Conservation (phyloP, 1,139 yeast species). For the Protomyces macrosporus region DNA sequence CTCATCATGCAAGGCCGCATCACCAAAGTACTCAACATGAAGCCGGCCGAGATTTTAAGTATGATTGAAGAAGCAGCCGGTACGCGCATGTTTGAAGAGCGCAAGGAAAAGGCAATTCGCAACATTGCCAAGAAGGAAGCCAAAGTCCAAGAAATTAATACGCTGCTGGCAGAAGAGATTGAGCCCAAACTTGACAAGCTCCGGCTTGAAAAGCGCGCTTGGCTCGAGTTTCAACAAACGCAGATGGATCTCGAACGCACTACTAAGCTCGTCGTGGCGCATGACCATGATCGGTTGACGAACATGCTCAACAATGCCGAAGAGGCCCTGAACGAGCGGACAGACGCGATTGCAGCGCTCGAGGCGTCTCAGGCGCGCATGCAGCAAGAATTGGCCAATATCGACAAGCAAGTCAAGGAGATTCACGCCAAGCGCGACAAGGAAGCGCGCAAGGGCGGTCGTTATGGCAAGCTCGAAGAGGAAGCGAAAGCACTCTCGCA, state of each 20-base stretch:
- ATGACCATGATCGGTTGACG: conserved; percentile 53
- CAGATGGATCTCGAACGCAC: conserved; percentile 75
- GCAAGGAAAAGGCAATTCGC: conserved; percentile 84
- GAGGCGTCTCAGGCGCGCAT: conserved; percentile 44
- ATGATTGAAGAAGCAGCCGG: conserved; percentile 98
- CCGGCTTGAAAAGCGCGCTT: conserved; percentile 72
- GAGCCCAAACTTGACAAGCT: conserved; percentile 85
- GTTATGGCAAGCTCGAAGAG: conserved; percentile 56
- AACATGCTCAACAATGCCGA: conserved; percentile 42
- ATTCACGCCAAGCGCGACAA: conserved; percentile 54
- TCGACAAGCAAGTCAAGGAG: conserved; percentile 57
- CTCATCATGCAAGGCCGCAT: conserved; percentile 98
- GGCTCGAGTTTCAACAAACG: conserved; percentile 78
- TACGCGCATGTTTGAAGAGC: conserved; percentile 88
- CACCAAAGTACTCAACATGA: conserved; percentile 95
- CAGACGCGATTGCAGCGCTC: conserved; percentile 29
- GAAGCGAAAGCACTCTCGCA: conserved; percentile 57
- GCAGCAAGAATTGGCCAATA: conserved; percentile 52
- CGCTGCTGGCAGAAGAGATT: conserved; percentile 73
- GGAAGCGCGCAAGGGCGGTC: conserved; percentile 60
- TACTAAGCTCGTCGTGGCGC: conserved; percentile 69
- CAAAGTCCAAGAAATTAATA: conserved; percentile 70
- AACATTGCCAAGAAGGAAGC: conserved; percentile 88
- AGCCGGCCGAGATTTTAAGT: conserved; percentile 80
- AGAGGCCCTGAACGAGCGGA: conserved; percentile 29